Evolutionary conservation across 2,329 filamentous ascomycete genomes (phyloP), one percentile per base, ranked within the genome.

Genomic region (Periconia sp.): DNA sequence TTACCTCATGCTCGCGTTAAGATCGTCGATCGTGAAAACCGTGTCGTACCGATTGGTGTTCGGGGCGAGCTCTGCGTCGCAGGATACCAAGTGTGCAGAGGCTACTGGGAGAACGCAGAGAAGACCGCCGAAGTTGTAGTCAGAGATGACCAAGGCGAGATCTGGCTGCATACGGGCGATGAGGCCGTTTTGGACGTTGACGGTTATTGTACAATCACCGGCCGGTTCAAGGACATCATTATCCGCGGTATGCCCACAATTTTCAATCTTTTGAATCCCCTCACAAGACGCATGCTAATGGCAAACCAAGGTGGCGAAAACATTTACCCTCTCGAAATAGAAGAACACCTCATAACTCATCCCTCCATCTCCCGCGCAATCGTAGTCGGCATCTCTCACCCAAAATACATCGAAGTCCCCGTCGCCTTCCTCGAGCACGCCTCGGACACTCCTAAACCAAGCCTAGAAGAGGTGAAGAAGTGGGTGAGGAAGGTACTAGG

Each of bases 211-310:
- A 66, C 75, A 5, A 89, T 91, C 54, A 90, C 87, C 0, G 87
- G 87, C 1, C 76, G 87, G 15, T 88, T 89, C 71, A 90, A 90
- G 71, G 87, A 91, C 46, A 89, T 90, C 24, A 89, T 90, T 44
- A 90, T 90, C 47, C 76, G 87, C 57, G 87, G 84, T 68, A 54
- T 25, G 64, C 52, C 31, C n/a, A n/a, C n/a, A 2, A n/a, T 19
- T 13, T 15, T n/a, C 6, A 5, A 9, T 5, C 4, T n/a, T 21
- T n/a, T 22, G 8, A 22, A 13, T 32, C 16, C 19, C n/a, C 10
- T n/a, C n/a, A n/a, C n/a, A n/a, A 25, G 19, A 23, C 18, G 21
- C 19, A 9, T 7, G 16, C 26, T 30, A 15, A 30, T 8, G 16
- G 26, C 13, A 15, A 19, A 4, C 19, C 4, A 25, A 70, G 66